Evolutionary conservation across 257 asterid species (phyloP).

Genomic region (Solanum etuberosum): DNA sequence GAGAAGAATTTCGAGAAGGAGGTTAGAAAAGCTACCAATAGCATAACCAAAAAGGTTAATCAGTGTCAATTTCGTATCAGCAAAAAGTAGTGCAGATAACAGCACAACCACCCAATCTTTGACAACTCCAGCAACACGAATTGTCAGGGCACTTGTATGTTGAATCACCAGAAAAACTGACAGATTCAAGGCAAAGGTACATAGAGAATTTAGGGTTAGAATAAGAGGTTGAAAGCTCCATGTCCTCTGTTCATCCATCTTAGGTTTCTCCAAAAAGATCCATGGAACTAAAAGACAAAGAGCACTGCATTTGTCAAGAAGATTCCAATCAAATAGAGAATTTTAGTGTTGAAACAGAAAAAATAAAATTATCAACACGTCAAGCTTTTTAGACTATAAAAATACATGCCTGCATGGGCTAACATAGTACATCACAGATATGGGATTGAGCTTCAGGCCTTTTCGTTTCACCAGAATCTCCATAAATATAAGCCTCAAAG

Average conservation of each 20-base stretch:
- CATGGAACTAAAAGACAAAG: constrained; percentile 90
- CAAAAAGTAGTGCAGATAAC: constrained; percentile 82
- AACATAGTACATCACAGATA: constrained; percentile 93
- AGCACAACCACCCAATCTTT: constrained; percentile 99
- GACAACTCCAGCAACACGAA: constrained; percentile 98
- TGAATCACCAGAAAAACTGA: constrained; percentile 95
- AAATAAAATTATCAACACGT: not conserved
- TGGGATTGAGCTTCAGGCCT: constrained; percentile 84
- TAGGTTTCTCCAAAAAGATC: constrained; percentile 88
- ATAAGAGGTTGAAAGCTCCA: constrained; percentile 73
- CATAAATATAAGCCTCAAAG: constrained; percentile 89
- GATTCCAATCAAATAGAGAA: not conserved
- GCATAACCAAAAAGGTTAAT: constrained; percentile 91
- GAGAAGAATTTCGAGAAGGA: not conserved
- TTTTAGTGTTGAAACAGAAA: not conserved
- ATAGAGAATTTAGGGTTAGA: constrained; percentile 64
- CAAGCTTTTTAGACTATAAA: not conserved
- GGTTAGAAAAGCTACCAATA: constrained; percentile 40
- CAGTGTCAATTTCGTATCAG: constrained; percentile 75
- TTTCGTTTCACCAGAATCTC: constrained; percentile 90
- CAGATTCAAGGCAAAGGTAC: constrained; percentile 93
- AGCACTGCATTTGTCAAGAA: constrained; percentile 53
- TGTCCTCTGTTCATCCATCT: constrained; percentile 64
- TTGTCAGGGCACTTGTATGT: constrained; percentile 94
- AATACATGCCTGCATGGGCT: constrained; percentile 95